Evolutionary conservation across 345 rosid species (phyloP), one percentile per base, ranked within the genome.

Genomic region (Sisymbrium irio): DNA sequence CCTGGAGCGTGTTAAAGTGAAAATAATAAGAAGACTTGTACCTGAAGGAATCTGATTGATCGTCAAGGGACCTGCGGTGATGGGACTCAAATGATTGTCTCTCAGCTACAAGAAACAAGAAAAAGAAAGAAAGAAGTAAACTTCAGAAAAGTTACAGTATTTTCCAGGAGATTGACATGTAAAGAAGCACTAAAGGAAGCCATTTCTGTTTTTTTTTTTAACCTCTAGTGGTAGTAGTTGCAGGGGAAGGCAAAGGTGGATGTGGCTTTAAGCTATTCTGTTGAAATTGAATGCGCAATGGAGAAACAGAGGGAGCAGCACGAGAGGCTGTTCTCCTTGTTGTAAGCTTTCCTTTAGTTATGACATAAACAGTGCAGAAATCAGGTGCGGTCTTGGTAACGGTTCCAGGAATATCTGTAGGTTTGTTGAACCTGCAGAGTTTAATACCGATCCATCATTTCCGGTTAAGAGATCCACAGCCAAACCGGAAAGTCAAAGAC

Each of bases 301-400:
- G 79, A 12, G 90, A 85, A 71, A 71, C 57, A 10, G 78, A 15
- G 0, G 94, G 97, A 0, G 94, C 87, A 7, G 89, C 62, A 39
- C 93, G 91, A 20, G 91, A 80, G 25, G 98, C 92, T 6, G 84
- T 64, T 65, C 83, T 81, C 82, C 83, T 82, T 35, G 94, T 76
- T 9, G 89, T 69, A 57, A 89, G 80, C 82, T 86, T 93, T 71
- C 88, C 92, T 86, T 93, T 93, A 44, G 90, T 75, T 32, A 91
- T 85, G 10, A 88, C 82, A 66, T 85, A 88, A 0, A 91, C 87
- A 4, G 85, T 79, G 36, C 92, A 89, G 75, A 93, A 93, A 55
- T 93, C 97, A 1, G 98, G 98, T 57, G 90, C 97, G 28, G 65
- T 80, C 81, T 83, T 93, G 11, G 85, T 67, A 8, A 91, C 69